These are phyloP conservation scores for Schoenoplectus tabernaemontani DNA, from an alignment of 202 grass and related monocot species.

Conservation along the genomic window DNA sequence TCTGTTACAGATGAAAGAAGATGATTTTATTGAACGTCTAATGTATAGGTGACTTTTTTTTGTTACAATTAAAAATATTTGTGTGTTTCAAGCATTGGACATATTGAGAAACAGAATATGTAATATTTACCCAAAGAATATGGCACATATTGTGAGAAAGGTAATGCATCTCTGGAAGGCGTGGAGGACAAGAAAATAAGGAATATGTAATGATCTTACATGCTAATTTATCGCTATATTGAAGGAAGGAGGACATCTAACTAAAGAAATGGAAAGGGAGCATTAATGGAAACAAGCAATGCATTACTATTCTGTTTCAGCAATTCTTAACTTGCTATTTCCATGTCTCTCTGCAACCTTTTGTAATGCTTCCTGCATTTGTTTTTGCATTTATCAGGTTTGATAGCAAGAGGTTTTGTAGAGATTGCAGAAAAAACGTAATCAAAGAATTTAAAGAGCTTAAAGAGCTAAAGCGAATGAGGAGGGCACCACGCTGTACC, in stretches of 20 bases:
- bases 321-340: neutral
- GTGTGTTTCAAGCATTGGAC: neutral
- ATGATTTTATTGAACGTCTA: conserved; percentile 93
- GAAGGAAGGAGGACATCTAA: neutral
- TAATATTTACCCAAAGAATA: no score
- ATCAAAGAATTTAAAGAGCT: conserved; percentile 98
- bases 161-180: no score
- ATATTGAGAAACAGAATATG: no score
- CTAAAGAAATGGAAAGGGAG: neutral
- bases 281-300: neutral
- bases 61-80: neutral
- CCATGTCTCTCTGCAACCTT: neutral
- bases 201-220: neutral
- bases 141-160: no score
- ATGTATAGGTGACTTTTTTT: conserved; percentile 62
- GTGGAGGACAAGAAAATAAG: no score
- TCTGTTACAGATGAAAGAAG: conserved; percentile 91
- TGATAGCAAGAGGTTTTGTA: conserved; percentile 94
- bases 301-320: neutral
- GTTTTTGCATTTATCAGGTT: conserved; percentile 49
- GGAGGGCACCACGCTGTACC: conserved; percentile 64
- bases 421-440: conserved; percentile 96
- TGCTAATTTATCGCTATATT: neutral
- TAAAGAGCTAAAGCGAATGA: conserved; percentile 81
- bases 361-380: neutral